phyloP scores from a whole-genome alignment of 306 rosid genomes.

The Morella rubra region DNA sequence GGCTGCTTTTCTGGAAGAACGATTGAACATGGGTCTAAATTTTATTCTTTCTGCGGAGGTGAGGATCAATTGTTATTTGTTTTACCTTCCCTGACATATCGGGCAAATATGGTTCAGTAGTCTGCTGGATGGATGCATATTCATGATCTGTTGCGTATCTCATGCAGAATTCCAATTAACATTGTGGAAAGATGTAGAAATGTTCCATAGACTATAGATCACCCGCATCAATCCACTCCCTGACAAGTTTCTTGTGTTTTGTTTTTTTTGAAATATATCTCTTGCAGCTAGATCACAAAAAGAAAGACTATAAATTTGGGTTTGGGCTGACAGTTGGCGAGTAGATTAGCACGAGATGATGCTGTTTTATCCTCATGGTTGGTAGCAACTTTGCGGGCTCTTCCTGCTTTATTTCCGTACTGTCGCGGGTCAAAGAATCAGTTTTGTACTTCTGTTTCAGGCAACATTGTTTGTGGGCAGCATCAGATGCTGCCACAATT shows the following conservation, averaged over 20 bases:
- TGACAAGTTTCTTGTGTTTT: conserved; percentile 14
- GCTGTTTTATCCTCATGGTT: not conserved
- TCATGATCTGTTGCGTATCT: not conserved
- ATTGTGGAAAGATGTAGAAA: not conserved
- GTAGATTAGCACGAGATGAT: conserved; percentile 33
- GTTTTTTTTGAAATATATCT: not conserved
- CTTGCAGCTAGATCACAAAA: conserved; percentile 90
- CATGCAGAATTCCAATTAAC: not conserved
- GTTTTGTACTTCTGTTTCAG: conserved; percentile 10
- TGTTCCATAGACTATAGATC: not conserved
- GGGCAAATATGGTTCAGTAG: not conserved
- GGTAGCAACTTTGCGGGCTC: conserved; percentile 3
- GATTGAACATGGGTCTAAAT: conserved; percentile 76
- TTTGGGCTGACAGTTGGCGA: conserved; percentile 99
- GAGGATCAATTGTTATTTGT: not conserved
- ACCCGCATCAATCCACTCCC: not conserved
- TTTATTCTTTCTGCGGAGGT: conserved; percentile 81
- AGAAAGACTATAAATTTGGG: conserved; percentile 98
- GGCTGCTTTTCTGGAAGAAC: conserved; percentile 90
- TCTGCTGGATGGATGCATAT: not conserved
- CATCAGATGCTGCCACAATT: conserved; percentile 7
- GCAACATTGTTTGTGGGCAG: conserved; percentile 17
- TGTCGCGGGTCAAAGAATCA: not conserved
- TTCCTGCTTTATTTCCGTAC: conserved; percentile 10
- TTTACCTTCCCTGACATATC: not conserved